Conservation (phyloP, 2,329 filamentous ascomycete species). For the Colletotrichum filicis region DNA sequence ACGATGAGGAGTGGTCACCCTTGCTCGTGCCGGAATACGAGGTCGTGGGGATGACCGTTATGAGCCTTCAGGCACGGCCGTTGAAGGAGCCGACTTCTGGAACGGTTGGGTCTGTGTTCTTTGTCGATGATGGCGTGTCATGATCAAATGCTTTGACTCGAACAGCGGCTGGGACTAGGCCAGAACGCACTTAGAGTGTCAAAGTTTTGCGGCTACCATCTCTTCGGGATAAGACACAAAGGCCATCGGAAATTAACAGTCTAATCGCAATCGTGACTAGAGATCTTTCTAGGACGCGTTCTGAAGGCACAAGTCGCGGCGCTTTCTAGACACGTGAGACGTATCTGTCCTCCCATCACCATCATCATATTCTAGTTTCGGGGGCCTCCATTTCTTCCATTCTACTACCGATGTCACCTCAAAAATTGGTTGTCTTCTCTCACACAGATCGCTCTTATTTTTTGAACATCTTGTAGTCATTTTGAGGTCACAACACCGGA, state of each 20-base stretch:
- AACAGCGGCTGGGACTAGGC: not conserved
- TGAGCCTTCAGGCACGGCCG: not conserved
- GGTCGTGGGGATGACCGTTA: not conserved
- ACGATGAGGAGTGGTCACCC: not conserved
- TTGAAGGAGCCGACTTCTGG: not conserved
- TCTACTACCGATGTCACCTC: not conserved
- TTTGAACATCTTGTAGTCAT: no score
- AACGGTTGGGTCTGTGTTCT: not conserved
- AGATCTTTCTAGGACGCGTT: not conserved
- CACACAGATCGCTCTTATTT: no score
- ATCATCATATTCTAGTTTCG: not conserved
- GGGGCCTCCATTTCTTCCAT: no score
- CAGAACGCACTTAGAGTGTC: not conserved
- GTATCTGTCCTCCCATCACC: not conserved
- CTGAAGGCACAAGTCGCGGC: fast-evolving
- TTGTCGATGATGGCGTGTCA: not conserved
- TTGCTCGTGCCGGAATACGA: not conserved
- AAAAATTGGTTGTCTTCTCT: not conserved
- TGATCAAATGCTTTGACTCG: not conserved
- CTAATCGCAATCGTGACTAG: not conserved
- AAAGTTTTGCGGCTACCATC: not conserved
- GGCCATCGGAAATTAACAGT: not conserved
- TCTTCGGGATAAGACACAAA: not conserved
- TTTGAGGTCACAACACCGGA: no score
- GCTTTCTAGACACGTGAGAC: not conserved